phyloP scores from a whole-genome alignment of 2,329 filamentous ascomycete species.

The Talaromyces funiculosus region DNA sequence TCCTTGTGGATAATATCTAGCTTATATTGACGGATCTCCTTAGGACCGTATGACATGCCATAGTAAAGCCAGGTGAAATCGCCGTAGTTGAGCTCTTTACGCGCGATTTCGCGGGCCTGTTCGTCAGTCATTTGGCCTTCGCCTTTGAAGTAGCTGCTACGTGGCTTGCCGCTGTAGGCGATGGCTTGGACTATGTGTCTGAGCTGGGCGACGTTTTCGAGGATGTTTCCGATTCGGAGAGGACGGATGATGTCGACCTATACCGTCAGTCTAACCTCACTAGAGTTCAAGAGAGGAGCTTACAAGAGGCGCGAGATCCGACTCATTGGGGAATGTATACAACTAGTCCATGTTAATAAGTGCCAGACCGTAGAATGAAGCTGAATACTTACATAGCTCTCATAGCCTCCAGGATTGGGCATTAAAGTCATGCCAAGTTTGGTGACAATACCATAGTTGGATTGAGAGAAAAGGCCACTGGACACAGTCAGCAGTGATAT shows the following conservation, averaged over 20 bases:
- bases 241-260: slow-evolving; percentile 39
- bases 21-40: slow-evolving; percentile 27
- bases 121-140: slow-evolving; percentile 29
- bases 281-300: not conserved
- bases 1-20: slow-evolving; percentile 28
- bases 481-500: not conserved
- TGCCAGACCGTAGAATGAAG: not conserved
- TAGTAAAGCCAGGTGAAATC: slow-evolving; percentile 35
- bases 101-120: slow-evolving; percentile 26
- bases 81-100: slow-evolving; percentile 24
- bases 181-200: slow-evolving; percentile 28
- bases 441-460: slow-evolving; percentile 20
- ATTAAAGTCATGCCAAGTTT: slow-evolving; percentile 22
- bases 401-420: slow-evolving; percentile 12
- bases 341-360: not conserved
- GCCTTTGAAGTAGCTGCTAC: slow-evolving; percentile 29
- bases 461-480: slow-evolving; percentile 19
- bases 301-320: slow-evolving; percentile 14
- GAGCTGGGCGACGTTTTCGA: slow-evolving; percentile 34
- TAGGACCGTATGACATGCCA: slow-evolving; percentile 32
- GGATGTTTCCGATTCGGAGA: slow-evolving; percentile 16
- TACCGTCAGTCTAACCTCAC: slow-evolving; percentile 16
- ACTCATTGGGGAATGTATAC: slow-evolving; percentile 14
- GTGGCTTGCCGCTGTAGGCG: slow-evolving; percentile 29
- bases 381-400: not conserved